These are phyloP conservation scores for Flaveria trinervia DNA, from an alignment of 129 eudicot genomes.

Conservation along the genomic window DNA sequence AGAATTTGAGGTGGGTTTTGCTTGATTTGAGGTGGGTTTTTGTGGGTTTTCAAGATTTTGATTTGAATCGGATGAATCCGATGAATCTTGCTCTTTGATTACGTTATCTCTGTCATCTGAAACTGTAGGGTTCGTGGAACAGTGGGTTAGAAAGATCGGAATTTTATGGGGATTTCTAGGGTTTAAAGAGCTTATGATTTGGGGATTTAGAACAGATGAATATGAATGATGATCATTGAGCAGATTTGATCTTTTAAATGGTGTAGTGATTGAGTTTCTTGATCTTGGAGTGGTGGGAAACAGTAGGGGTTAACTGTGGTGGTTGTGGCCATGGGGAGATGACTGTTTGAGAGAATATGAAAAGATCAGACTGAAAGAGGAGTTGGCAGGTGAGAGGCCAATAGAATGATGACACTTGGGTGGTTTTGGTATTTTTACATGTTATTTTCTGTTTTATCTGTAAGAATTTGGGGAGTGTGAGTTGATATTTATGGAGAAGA, in stretches of 20 bases:
- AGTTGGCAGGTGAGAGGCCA: slow-evolving; percentile 33
- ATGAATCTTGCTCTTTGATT: slow-evolving; percentile 44
- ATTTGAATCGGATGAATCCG: slow-evolving; percentile 30
- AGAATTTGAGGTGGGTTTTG: slow-evolving; percentile 38
- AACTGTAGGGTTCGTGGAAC: slow-evolving; percentile 62
- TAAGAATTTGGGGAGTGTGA: background rate
- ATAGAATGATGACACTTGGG: slow-evolving; percentile 39
- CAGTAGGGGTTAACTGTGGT: slow-evolving; percentile 33
- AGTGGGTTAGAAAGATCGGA: slow-evolving; percentile 43
- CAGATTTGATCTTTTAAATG: slow-evolving; percentile 32
- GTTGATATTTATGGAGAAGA: slow-evolving; percentile 23
- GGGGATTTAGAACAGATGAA: slow-evolving; percentile 23
- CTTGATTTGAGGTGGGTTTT: slow-evolving; percentile 35
- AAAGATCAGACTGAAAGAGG: slow-evolving; percentile 34
- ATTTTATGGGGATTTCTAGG: slow-evolving; percentile 27
- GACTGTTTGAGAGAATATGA: slow-evolving; percentile 30
- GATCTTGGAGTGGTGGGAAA: slow-evolving; percentile 38
- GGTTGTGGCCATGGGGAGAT: slow-evolving; percentile 38
- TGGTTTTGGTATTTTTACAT: background rate
- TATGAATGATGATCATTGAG: slow-evolving; percentile 25
- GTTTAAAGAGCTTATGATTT: slow-evolving; percentile 28
- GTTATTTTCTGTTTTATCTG: background rate
- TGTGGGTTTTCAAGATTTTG: slow-evolving; percentile 36
- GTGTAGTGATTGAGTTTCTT: slow-evolving; percentile 23
- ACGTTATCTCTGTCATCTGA: slow-evolving; percentile 48